These are phyloP conservation scores for Platanthera guangdongensis DNA, from an alignment of 106 monocot genomes.

Conservation along the genomic window DNA sequence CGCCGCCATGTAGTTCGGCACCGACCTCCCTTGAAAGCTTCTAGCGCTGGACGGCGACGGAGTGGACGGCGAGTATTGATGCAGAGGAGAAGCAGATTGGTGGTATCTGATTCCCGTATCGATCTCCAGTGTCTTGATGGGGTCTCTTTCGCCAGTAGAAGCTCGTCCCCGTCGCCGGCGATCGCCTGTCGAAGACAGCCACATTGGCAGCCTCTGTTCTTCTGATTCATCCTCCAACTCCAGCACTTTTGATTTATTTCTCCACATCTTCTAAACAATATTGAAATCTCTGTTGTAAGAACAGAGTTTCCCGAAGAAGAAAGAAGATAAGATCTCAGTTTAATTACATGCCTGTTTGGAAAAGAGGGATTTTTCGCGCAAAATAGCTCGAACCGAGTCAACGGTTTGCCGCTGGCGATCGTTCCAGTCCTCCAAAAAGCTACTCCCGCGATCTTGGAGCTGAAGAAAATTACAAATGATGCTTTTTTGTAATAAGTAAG, in stretches of 20 bases:
- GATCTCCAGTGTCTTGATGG: constrained; percentile 81
- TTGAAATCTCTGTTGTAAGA: background rate
- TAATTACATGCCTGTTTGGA: constrained; percentile 46
- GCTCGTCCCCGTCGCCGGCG: constrained; percentile 41
- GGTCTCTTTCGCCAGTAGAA: constrained; percentile 64
- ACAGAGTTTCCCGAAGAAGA: background rate
- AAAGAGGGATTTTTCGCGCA: constrained; percentile 61
- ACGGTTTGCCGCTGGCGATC: constrained; percentile 44
- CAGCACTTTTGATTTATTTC: constrained; percentile 13
- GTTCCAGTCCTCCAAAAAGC: constrained; percentile 50
- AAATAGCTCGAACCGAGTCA: constrained; percentile 67
- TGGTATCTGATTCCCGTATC: constrained; percentile 24
- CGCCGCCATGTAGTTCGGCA: constrained; percentile 54
- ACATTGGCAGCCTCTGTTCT: constrained; percentile 11
- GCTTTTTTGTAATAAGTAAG: background rate
- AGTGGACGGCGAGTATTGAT: constrained; percentile 35
- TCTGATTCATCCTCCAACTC: constrained; percentile 39
- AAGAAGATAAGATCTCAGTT: background rate
- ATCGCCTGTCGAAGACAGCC: constrained; percentile 39
- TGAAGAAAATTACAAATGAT: constrained; percentile 1
- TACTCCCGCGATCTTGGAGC: constrained; percentile 54
- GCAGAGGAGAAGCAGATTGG: constrained; percentile 8
- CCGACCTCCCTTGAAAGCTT: constrained; percentile 49
- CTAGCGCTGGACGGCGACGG: constrained; percentile 68
- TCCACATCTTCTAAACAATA: constrained; percentile 37